Evolutionary conservation across 371 early-diverging fungal species (phyloP), one percentile per base, ranked within the genome.

Genomic region (Syncephalastrum monosporum): DNA sequence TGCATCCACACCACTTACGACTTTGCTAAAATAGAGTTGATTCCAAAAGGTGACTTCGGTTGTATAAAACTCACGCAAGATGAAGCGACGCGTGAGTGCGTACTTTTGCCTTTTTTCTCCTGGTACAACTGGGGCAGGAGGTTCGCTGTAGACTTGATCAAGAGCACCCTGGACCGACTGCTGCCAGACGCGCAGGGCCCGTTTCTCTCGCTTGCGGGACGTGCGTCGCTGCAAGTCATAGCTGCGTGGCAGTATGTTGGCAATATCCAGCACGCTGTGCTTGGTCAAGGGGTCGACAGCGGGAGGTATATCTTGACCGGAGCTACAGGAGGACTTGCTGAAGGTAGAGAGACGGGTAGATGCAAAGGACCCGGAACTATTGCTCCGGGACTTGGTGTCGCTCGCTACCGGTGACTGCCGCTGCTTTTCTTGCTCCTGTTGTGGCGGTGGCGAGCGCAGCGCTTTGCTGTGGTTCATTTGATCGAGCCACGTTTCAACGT

Each of bases 21-120:
- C 70, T 69, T 73, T 73, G 15, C 66, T 46, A 48, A 67, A 73
- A 45, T 71, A 64, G 23, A 77, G 33, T 42, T 77, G 74, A 50
- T 71, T 77, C 69, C 71, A 71, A 53, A 71, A 77, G 17, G 68
- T 73, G 8, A 71, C 67, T 63, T 77, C 77, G 1, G 77, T 77
- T 2, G 62, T 65, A 50, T 69, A 77, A 50, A 77, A 66, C 42
- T 77, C 77, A 51, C 64, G 55, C 13, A 73, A 29, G 50, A 77
- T 77, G 29, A 77, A 77, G 33, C 56, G 58, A 17, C 72, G 45
- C 12, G 74, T 77, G 21, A 63, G 33, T 13, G 52, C 42, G 42
- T 69, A 53, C 13, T 59, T 59, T 8, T 63, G 53, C 5, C 50
- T 55, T 44, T 72, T 72, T 27, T 67, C 72, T 13, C 33, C 27